These are phyloP conservation scores for Nitzschia palea DNA, from an alignment of 108 stramenopile species.

Conservation along the genomic window DNA sequence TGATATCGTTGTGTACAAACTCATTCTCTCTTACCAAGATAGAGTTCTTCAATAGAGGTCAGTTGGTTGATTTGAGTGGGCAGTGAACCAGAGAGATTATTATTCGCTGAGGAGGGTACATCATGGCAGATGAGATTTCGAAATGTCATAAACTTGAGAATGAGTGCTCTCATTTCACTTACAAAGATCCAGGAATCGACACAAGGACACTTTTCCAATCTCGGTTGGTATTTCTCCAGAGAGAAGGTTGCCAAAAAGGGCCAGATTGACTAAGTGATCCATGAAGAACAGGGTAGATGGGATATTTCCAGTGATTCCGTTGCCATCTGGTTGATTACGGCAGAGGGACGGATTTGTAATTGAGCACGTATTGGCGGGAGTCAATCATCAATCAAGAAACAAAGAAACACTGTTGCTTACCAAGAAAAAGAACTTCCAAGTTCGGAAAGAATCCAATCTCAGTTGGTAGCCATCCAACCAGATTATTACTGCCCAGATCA, in stretches of 20 bases:
- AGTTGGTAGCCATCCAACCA: slow-evolving; percentile 20
- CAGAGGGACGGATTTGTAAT: too few species aligned
- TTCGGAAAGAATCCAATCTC: slow-evolving; percentile 30
- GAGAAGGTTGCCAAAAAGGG: slow-evolving; percentile 14
- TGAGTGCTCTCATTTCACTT: background rate
- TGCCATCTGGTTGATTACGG: too few species aligned
- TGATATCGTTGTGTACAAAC: too few species aligned
- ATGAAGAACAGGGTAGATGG: slow-evolving; percentile 31
- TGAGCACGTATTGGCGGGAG: too few species aligned
- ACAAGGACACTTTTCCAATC: slow-evolving; percentile 12
- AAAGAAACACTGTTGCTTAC: too few species aligned
- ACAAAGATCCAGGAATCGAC: slow-evolving; percentile 3
- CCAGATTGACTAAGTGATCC: slow-evolving; percentile 16
- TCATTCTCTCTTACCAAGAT: too few species aligned
- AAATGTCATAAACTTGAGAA: background rate
- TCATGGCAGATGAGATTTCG: background rate
- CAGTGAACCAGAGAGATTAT: slow-evolving; percentile 45
- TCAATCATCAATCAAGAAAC: too few species aligned
- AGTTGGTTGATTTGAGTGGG: slow-evolving; percentile 35
- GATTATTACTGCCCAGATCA: slow-evolving; percentile 21
- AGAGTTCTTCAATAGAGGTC: slow-evolving; percentile 14
- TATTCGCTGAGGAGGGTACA: slow-evolving; percentile 17
- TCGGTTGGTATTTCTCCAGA: slow-evolving; percentile 27
- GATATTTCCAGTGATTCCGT: slow-evolving; percentile 44
- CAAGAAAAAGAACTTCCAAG: slow-evolving; percentile 34